A percentile compares a stretch with the other conserved stretches of the same genome.
Evolutionary conservation across 2,329 filamentous ascomycete species (phyloP).

Genomic region (Paraconiothyrium sp.): DNA sequence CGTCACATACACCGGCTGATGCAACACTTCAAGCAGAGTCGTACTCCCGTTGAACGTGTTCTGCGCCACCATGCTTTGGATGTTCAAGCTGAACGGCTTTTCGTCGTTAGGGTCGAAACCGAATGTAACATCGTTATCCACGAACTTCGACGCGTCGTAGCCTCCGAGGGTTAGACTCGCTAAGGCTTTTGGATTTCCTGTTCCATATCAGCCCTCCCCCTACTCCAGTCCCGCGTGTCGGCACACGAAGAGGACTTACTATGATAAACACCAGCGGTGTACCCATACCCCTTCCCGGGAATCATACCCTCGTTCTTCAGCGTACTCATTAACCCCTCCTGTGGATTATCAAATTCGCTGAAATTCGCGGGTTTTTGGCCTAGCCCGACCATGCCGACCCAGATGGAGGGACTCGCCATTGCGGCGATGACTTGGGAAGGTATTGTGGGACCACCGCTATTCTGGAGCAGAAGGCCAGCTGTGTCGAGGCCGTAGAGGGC

Average conservation of each 20-base stretch:
- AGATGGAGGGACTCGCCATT: slow-evolving; percentile 25
- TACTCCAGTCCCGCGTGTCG: not conserved
- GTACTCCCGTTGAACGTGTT: slow-evolving; percentile 25
- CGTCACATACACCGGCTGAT: slow-evolving; percentile 28
- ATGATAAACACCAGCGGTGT: slow-evolving; percentile 33
- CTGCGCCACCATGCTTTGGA: slow-evolving; percentile 24
- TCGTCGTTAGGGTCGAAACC: slow-evolving; percentile 30
- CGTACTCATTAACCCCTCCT: slow-evolving; percentile 22
- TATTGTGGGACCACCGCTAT: slow-evolving; percentile 28
- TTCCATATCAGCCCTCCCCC: not conserved
- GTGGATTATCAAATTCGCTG: slow-evolving; percentile 50
- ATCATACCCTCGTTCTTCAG: slow-evolving; percentile 26
- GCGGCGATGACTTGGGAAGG: slow-evolving; percentile 23
- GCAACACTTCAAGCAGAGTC: slow-evolving; percentile 19
- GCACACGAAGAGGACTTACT: slow-evolving; percentile 21
- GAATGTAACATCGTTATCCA: slow-evolving; percentile 26
- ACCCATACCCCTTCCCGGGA: slow-evolving; percentile 29
- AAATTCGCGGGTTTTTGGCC: slow-evolving; percentile 59
- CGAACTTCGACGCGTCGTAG: slow-evolving; percentile 43
- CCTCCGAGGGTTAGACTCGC: slow-evolving; percentile 47
- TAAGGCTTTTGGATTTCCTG: slow-evolving; percentile 28
- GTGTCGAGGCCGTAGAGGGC: slow-evolving; percentile 31
- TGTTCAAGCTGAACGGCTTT: slow-evolving; percentile 23
- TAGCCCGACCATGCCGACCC: slow-evolving; percentile 48
- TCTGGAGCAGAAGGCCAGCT: slow-evolving; percentile 22